phyloP scores from a whole-genome alignment of 441 rosid genomes.

The Bruguiera hainesii region DNA sequence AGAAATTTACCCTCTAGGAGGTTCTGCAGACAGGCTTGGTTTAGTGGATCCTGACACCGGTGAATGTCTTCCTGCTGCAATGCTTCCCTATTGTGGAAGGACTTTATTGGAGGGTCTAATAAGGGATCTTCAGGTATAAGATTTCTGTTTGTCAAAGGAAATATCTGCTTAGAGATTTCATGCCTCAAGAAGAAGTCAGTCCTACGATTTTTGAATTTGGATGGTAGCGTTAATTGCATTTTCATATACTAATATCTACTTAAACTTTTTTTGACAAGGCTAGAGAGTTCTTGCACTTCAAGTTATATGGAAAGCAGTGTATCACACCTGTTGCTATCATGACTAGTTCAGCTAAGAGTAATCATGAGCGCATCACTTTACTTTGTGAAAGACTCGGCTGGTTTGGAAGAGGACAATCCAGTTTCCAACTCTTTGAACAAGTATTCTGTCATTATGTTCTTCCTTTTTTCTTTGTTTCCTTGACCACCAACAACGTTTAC shows the following conservation, averaged over 20 bases:
- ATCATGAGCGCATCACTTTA: slow-evolving; percentile 68
- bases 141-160: slow-evolving; percentile 18
- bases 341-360: slow-evolving; percentile 95
- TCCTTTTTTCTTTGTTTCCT: neutral
- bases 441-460: slow-evolving; percentile 34
- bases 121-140: slow-evolving; percentile 85
- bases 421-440: slow-evolving; percentile 91
- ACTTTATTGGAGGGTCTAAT: slow-evolving; percentile 92
- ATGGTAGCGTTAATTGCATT: slow-evolving; percentile 10
- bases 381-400: slow-evolving; percentile 72
- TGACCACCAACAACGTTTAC: neutral
- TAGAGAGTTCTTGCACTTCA: slow-evolving; percentile 88
- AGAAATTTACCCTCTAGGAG: slow-evolving; percentile 92
- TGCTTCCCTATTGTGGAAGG: slow-evolving; percentile 93
- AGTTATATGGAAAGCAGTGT: slow-evolving; percentile 76
- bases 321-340: slow-evolving; percentile 90
- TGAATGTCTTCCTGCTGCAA: slow-evolving; percentile 94
- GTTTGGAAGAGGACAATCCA: slow-evolving; percentile 92
- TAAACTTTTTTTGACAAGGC: slow-evolving; percentile 46
- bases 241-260: slow-evolving; percentile 12
- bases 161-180: slow-evolving; percentile 8
- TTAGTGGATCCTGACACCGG: slow-evolving; percentile 80
- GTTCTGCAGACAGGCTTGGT: slow-evolving; percentile 93
- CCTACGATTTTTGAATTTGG: neutral
- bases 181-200: slow-evolving; percentile 7